Base-by-base conservation (phyloP, 2,329 filamentous ascomycete genomes). In the Tolypocladium cylindrosporum region DNA sequence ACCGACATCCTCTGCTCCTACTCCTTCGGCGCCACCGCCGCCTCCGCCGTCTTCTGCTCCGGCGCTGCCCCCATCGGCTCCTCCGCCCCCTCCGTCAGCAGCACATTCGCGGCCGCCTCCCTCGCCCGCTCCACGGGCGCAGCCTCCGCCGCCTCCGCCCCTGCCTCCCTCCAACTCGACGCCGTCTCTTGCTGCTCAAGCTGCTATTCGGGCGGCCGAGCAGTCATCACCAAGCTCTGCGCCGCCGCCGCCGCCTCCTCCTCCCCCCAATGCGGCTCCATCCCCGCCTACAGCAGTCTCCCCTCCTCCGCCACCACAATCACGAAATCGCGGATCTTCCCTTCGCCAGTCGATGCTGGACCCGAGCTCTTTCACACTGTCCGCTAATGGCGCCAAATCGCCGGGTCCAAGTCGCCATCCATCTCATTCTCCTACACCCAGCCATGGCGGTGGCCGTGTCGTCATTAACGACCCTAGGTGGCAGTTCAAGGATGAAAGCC, bases 401-500 rank as follows among this genome's bases (percentile, higher is more conserved):
- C 75, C 79, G 2, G 80, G 75, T 60, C 76, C 78, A 1, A 75
- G 75, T 5, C 73, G 60, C 27, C 40, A 59, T 9, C 42, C 61
- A 8, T 69, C 63, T 59, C 65, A 65, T 66, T 69, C 69, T 64
- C 67, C 64, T 56, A 63, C 64, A 24, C 62, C 64, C 2, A 67
- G 65, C 59, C 60, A 67, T 40, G 62, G 64, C 8, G 68, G 69
- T 31, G 67, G 68, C 6, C 77, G 78, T 24, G 74, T 86, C 58
- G 73, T 82, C 13, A 85, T 96, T 55, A 83, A 91, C 61, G 94
- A 97, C 71, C 72, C 79, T 57, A 81, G 93, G 64, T 99, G 91
- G 86, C 88, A 87, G 62, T 99, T 97, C 69, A 88, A 93, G 65
- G 83, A 87, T 53, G 93, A 97, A 66, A 82, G 80, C 41, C 80